Evolutionary conservation across 306 rosid species (phyloP).

Genomic region (Canavalia gladiata): DNA sequence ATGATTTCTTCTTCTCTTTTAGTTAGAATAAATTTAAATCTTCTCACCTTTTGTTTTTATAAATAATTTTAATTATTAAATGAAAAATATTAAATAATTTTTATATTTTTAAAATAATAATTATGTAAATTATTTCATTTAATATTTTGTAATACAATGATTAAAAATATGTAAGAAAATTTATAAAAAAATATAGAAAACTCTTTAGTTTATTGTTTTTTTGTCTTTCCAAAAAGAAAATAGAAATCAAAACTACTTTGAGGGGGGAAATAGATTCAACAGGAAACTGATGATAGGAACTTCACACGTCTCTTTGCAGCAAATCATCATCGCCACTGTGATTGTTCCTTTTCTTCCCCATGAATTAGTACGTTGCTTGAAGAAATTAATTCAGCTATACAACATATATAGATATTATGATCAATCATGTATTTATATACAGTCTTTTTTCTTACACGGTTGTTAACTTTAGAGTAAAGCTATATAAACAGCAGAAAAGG

Average conservation of each 20-base stretch:
- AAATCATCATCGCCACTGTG: constrained; percentile 25
- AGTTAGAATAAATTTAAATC: too few relatives aligned
- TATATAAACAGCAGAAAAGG: not conserved
- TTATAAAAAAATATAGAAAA: too few relatives aligned
- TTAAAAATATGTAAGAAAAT: too few relatives aligned
- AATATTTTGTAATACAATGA: too few relatives aligned
- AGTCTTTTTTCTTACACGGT: constrained; percentile 12
- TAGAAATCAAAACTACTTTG: not conserved
- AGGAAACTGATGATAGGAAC: constrained; percentile 34
- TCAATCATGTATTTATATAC: constrained; percentile 22
- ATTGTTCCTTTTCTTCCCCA: not conserved
- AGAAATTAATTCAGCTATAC: constrained; percentile 28
- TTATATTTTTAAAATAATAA: too few relatives aligned
- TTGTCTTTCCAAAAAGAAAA: not conserved
- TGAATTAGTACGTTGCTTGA: constrained; percentile 8
- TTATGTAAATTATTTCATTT: too few relatives aligned
- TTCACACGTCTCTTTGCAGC: not conserved
- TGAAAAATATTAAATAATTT: too few relatives aligned
- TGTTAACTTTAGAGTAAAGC: constrained; percentile 30
- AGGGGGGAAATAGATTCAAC: not conserved
- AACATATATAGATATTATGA: not conserved
- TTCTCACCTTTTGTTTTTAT: too few relatives aligned
- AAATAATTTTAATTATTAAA: too few relatives aligned
- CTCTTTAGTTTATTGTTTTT: not conserved
- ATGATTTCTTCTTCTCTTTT: constrained; percentile 15